Percentiles rank a stretch among this genome's conserved stretches.
Evolutionary conservation across 306 rosid species (phyloP).

Genomic region (Fragaria iinumae): DNA sequence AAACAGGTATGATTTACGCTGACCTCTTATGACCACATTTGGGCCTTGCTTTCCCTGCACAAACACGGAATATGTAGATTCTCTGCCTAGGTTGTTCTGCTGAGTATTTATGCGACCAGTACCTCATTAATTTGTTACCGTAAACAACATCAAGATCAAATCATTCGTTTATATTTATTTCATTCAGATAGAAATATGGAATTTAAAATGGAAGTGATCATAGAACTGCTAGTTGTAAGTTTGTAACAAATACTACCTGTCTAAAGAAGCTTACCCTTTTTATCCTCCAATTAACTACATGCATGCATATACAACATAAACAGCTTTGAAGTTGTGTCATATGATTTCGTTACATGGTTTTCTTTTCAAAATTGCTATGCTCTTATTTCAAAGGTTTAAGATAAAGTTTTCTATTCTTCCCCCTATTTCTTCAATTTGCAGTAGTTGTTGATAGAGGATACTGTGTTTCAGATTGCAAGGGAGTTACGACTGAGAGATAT

Average conservation of each 20-base stretch:
- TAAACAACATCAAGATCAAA: background rate
- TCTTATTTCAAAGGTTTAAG: constrained; percentile 6
- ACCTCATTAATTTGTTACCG: background rate
- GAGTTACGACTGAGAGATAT: constrained; percentile 94
- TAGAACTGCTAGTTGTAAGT: background rate
- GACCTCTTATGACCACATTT: constrained; percentile 24
- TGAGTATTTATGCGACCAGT: background rate
- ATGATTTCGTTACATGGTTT: background rate
- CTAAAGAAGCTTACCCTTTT: background rate
- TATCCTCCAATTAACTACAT: background rate
- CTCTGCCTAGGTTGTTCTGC: background rate
- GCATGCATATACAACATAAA: background rate
- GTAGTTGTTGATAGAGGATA: constrained; percentile 30
- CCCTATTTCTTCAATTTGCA: constrained; percentile 7
- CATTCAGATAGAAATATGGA: background rate
- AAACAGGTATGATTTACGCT: constrained; percentile 57
- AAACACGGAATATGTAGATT: background rate
- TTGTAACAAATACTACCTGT: background rate
- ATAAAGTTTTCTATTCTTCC: constrained; percentile 16
- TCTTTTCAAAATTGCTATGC: background rate
- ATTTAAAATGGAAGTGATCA: background rate
- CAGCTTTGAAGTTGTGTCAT: background rate
- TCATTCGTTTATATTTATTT: background rate
- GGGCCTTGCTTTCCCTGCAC: background rate
- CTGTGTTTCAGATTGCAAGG: constrained; percentile 75